Conservation (phyloP, 805 yeast genomes). For the Saturnispora besseyi region DNA sequence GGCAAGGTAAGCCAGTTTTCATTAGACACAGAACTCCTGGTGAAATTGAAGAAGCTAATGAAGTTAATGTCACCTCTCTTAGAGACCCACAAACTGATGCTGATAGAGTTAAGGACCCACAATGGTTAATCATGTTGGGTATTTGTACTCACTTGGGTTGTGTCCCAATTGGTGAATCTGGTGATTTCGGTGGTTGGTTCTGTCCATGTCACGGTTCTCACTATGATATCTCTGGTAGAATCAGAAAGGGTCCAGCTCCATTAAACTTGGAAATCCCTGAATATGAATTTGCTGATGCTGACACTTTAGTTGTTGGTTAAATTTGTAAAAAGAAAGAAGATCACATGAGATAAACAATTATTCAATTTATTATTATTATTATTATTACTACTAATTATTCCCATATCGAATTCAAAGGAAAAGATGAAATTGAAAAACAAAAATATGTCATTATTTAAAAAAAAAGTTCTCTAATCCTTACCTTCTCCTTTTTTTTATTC, state of each 20-base stretch:
- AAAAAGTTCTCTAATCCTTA: not conserved
- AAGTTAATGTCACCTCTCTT: constrained; percentile 62
- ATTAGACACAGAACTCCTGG: constrained; percentile 95
- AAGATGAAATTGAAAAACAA: not conserved
- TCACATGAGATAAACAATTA: not conserved
- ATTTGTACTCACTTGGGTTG: constrained; percentile 99
- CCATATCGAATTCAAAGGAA: not conserved
- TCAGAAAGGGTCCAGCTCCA: constrained; percentile 99
- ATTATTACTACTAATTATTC: not conserved
- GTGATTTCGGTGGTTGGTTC: constrained; percentile 99
- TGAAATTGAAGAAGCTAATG: constrained; percentile 92
- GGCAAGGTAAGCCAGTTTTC: constrained; percentile 99
- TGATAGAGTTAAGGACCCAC: constrained; percentile 93
- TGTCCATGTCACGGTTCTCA: constrained; percentile 99
- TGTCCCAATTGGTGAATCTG: constrained; percentile 99
- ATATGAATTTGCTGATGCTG: constrained; percentile 71
- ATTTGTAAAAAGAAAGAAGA: constrained; percentile 2
- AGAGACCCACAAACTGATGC: constrained; percentile 93
- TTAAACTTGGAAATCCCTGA: constrained; percentile 94
- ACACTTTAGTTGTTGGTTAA: constrained; percentile 84
- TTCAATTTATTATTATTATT: not conserved
- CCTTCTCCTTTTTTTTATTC: not conserved
- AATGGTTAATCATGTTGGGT: constrained; percentile 99
- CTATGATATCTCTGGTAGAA: constrained; percentile 99
- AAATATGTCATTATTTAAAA: not conserved